phyloP scores from a whole-genome alignment of 495 filamentous ascomycete species.

The Hypoxylon trugodes region DNA sequence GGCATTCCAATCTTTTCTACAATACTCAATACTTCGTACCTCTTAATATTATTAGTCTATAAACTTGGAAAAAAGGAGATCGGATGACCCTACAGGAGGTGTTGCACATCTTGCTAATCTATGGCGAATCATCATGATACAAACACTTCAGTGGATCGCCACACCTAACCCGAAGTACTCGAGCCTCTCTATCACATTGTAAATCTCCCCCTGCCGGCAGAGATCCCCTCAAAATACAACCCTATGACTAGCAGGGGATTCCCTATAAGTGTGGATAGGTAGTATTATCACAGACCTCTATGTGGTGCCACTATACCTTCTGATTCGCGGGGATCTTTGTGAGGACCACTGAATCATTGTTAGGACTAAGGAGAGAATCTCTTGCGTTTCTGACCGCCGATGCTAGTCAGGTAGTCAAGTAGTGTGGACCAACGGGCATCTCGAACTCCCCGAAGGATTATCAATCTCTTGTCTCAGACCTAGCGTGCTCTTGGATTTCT shows the following conservation, averaged over 20 bases:
- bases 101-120: conserved; percentile 15
- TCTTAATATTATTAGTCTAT: no score
- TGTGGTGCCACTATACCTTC: conserved; percentile 7
- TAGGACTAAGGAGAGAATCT: conserved; percentile 20
- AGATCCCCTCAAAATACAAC: conserved; percentile 32
- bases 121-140: conserved; percentile 13
- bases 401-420: conserved; percentile 6
- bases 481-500: conserved; percentile 10
- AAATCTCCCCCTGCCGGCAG: conserved; percentile 25
- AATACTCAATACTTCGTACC: no score
- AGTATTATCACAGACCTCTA: conserved; percentile 24
- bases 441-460: conserved; percentile 16
- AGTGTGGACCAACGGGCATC: conserved; percentile 15
- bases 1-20: no score
- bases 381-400: conserved; percentile 21
- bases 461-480: conserved; percentile 19
- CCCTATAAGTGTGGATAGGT: conserved; percentile 12
- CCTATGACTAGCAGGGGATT: conserved; percentile 15
- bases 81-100: no score
- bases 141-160: not conserved
- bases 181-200: conserved; percentile 14
- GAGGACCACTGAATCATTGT: conserved; percentile 30
- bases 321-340: conserved; percentile 26
- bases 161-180: conserved; percentile 3
- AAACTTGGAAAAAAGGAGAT: no score